phyloP scores from a whole-genome alignment of 2,329 filamentous ascomycete genomes.

The Fusarium sp. region DNA sequence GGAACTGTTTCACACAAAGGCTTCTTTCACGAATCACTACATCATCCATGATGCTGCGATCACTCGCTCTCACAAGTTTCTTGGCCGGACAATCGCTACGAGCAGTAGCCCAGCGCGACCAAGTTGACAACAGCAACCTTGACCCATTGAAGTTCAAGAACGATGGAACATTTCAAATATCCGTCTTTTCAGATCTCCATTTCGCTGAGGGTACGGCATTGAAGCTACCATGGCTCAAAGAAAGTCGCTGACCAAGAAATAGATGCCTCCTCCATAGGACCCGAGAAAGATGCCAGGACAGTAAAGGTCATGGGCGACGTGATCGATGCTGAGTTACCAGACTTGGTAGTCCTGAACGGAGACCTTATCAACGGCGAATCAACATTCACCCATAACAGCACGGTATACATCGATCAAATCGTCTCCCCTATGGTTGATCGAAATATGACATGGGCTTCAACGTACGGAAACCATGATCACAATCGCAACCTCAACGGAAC shows the following conservation, averaged over 20 bases:
- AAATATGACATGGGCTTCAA: constrained; percentile 70
- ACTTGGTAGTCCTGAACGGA: constrained; percentile 75
- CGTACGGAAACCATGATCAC: constrained; percentile 77
- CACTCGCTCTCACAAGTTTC: constrained; percentile 6
- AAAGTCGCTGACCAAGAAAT: not conserved
- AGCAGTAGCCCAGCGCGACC: constrained; percentile 2
- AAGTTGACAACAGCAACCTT: constrained; percentile 23
- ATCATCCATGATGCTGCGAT: constrained; percentile 10
- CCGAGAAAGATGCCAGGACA: constrained; percentile 52
- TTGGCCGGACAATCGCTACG: constrained; percentile 3
- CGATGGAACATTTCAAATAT: constrained; percentile 33
- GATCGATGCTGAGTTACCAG: constrained; percentile 53
- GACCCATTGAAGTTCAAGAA: constrained; percentile 26
- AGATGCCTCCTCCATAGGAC: constrained; percentile 44
- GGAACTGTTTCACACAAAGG: not conserved
- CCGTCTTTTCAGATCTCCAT: constrained; percentile 36
- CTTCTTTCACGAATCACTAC: no score
- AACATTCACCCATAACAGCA: constrained; percentile 62
- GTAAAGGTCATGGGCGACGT: constrained; percentile 51
- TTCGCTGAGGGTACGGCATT: constrained; percentile 26
- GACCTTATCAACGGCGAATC: constrained; percentile 77
- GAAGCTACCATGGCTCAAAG: fast-evolving
- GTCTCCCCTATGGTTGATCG: constrained; percentile 66
- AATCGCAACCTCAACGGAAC: constrained; percentile 58
- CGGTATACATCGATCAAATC: constrained; percentile 66